Percentiles rank a stretch among this genome's conserved stretches.
Conservation (phyloP, 1,284 basidiomycete species). For the Hemileia vastatrix region DNA sequence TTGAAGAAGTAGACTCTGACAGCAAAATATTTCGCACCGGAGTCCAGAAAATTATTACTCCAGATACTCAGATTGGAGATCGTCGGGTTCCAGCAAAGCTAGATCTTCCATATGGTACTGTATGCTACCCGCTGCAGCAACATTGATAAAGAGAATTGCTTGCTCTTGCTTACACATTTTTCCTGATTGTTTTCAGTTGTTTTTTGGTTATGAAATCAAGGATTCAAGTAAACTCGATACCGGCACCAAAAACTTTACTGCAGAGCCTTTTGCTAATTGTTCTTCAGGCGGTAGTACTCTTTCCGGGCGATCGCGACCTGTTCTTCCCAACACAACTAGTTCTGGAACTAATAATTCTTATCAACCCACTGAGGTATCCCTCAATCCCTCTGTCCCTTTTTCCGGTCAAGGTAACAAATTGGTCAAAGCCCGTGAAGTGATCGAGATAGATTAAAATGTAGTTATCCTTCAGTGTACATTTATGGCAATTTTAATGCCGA, state of each 20-base stretch:
- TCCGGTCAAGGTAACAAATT: no score
- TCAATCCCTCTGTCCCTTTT: no score
- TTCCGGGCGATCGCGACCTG: conserved; percentile 14
- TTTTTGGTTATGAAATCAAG: conserved; percentile 13
- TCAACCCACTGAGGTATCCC: no score
- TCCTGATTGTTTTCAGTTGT: conserved; percentile 1
- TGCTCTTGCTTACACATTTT: no score
- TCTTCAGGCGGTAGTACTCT: conserved; percentile 10
- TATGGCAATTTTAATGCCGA: no score
- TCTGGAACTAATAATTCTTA: no score
- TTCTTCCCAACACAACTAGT: no score
- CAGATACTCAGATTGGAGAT: conserved; percentile 61
- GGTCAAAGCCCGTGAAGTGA: no score
- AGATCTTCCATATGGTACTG: conserved; percentile 71
- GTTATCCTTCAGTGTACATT: no score
- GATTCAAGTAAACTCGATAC: neutral
- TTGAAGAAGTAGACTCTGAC: conserved; percentile 63
- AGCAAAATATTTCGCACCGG: conserved; percentile 83
- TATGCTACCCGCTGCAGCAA: no score
- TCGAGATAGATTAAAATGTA: no score
- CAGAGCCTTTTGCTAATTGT: neutral
- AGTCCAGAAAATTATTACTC: conserved; percentile 73
- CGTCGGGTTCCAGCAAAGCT: conserved; percentile 78
- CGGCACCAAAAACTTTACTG: neutral
- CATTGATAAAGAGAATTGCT: no score